Evolutionary conservation across 108 stramenopile genomes (phyloP), one percentile per base, ranked within the genome.

Genomic region (Chaetoceros muelleri): DNA sequence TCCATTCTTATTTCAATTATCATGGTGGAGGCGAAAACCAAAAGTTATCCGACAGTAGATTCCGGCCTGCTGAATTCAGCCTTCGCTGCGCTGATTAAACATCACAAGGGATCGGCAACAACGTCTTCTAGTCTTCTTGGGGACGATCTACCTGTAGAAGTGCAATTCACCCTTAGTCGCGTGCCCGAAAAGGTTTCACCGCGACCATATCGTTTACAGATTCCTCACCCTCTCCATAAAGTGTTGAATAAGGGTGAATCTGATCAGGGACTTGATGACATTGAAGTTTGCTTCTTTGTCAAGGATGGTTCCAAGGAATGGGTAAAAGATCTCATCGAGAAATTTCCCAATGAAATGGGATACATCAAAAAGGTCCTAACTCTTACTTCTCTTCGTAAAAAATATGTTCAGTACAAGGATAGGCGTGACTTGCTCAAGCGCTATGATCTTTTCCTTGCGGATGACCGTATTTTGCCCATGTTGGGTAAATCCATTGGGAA

Each of bases 381-480:
- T 3, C 48, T 94, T 29, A 55, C 80, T 24, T 86, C 86, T 10
- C 67, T 96, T 23, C 82, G 95, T 8, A 84, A 71, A 22, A 89
- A 93, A 68, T 87, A 94, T 74, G 68, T 64, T 27, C 55, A 59
- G 1, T 95, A 65, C 72, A 64, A 82, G 24, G 85, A 95, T 55
- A 81, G 84, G 46, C 72, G 95, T 25, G 67, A 83, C 46, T 68
- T 96, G 2, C 46, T 93, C 26, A 27, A 50, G 17, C 64, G 73
- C 52, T 94, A 79, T 60, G 88, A 89, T 52, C 46, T 93, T 24
- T 96, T 96, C 72, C 82, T 96, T 62, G 89, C 87, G 21, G 95
- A 96, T 62, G 95, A 96, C 72, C 84, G 95, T 20, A 96, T 96
- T 55, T 70, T 96, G 50, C 95, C 95, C 62, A 94, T 96, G 91